Evolutionary conservation across 129 eudicot species (phyloP).

Genomic region (Mikania micrantha): DNA sequence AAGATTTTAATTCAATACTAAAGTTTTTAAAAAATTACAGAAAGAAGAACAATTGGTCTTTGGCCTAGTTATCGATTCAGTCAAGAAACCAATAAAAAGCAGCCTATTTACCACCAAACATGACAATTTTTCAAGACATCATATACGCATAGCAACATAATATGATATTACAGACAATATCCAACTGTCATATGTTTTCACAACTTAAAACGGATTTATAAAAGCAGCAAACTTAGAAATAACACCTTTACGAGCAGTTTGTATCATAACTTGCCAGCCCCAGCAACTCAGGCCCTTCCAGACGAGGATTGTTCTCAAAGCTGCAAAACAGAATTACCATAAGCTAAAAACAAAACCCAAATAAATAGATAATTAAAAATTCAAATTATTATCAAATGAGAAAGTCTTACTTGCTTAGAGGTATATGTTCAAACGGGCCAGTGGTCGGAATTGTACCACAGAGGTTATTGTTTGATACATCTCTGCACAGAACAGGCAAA

Average conservation of each 20-base stretch:
- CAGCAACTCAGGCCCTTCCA: constrained; percentile 94
- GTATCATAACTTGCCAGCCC: constrained; percentile 90
- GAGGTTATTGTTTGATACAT: constrained; percentile 75
- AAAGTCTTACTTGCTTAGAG: constrained; percentile 70
- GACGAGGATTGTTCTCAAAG: constrained; percentile 89
- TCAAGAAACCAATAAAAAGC: too few species aligned
- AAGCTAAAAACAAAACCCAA: not conserved
- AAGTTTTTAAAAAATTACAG: too few species aligned
- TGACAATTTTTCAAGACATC: constrained; percentile 11
- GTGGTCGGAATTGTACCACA: constrained; percentile 86
- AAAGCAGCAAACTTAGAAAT: constrained; percentile 17
- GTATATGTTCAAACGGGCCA: constrained; percentile 90
- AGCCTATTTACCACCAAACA: constrained; percentile 16
- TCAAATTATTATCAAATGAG: not conserved
- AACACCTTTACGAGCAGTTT: constrained; percentile 52
- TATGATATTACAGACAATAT: constrained; percentile 25
- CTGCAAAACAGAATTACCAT: constrained; percentile 37
- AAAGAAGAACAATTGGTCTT: too few species aligned
- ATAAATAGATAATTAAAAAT: not conserved
- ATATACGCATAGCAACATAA: constrained; percentile 15
- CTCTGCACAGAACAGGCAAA: constrained; percentile 45
- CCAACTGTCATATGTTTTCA: constrained; percentile 16
- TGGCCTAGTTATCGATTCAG: not conserved
- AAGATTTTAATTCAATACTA: too few species aligned
- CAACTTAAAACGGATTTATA: constrained; percentile 21